phyloP scores from a whole-genome alignment of 345 rosid species.

The Anastatica hierochuntica region DNA sequence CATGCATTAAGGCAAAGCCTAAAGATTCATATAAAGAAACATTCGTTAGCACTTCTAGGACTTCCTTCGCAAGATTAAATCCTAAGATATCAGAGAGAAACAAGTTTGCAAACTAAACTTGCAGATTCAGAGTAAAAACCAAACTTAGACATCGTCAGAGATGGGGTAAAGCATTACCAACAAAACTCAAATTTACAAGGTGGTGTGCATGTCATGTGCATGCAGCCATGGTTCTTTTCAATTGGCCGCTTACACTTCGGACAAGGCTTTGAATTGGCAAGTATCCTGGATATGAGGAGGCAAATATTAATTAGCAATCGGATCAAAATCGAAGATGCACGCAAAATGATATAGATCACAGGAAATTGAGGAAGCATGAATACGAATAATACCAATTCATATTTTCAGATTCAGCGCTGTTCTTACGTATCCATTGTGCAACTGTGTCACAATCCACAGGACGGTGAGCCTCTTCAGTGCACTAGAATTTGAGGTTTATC shows the following conservation, averaged over 20 bases:
- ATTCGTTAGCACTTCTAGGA: conserved; percentile 1
- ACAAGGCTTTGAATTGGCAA: neutral
- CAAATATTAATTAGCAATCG: conserved; percentile 3
- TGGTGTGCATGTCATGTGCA: neutral
- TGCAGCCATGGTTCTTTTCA: neutral
- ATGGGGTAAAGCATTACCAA: neutral
- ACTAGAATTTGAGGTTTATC: conserved; percentile 12
- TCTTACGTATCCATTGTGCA: neutral
- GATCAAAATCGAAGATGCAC: neutral
- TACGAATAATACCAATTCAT: conserved; percentile 9
- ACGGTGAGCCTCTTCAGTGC: neutral
- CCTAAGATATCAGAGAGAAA: neutral
- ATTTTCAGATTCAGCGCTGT: no score
- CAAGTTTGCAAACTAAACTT: no score
- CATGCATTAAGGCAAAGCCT: conserved; percentile 30
- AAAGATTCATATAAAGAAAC: conserved; percentile 7
- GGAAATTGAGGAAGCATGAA: no score
- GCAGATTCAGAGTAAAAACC: neutral
- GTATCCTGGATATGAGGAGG: conserved; percentile 9
- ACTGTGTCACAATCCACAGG: neutral
- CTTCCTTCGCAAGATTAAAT: neutral
- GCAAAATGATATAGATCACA: conserved; percentile 1
- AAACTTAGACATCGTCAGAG: conserved; percentile 3
- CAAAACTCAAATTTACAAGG: neutral
- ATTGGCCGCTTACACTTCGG: neutral